Base-by-base conservation (phyloP, 140 eudicot species). In the Oenanthe javanica region DNA sequence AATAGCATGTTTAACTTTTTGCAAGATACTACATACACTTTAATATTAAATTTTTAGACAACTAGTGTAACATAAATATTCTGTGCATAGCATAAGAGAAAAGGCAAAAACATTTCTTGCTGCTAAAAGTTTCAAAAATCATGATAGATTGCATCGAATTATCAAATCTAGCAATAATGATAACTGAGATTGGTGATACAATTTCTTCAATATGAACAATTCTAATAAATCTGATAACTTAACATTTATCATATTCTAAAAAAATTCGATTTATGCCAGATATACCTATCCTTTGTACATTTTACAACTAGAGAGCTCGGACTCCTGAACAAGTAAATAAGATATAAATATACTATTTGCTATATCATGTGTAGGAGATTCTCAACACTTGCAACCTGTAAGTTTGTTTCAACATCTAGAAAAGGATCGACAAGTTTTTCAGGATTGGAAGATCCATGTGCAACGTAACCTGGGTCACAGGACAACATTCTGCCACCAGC, bases 381-480 rank as follows among this genome's bases (percentile, higher is more conserved):
- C 80, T 25, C 76, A 79, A 77, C 23, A 46, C 72, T 78, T 76
- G 43, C 86, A 84, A 89, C 94, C 94, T 89, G 86, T 19, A 50
- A 45, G 52, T 72, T 81, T 75, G 83, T 61, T 87, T 83, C 84
- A 84, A 61, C 80, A 57, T 84, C 86, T 72, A 77, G 27, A 70
- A 86, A 54, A 48, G 81, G 76, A 52, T 52, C 57, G 5, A 61
- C 50, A 49, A 69, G 80, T 43, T 71, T 49, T 1, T 76, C 84
- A 48, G 54, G 79, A 48, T 42, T 16, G 72, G 83, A 66, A 82
- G 86, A 83, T 84, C 67, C 87, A 80, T 21, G 57, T 55, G 80
- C 72, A 63, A 92, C 89, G 76, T 84, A 83, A 63, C 96, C 97
- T 49, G 97, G 97, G 87, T 92, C 97, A 63, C 87, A 82, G 59